Base-by-base conservation (phyloP, 306 rosid genomes). In the Vigna radiata region DNA sequence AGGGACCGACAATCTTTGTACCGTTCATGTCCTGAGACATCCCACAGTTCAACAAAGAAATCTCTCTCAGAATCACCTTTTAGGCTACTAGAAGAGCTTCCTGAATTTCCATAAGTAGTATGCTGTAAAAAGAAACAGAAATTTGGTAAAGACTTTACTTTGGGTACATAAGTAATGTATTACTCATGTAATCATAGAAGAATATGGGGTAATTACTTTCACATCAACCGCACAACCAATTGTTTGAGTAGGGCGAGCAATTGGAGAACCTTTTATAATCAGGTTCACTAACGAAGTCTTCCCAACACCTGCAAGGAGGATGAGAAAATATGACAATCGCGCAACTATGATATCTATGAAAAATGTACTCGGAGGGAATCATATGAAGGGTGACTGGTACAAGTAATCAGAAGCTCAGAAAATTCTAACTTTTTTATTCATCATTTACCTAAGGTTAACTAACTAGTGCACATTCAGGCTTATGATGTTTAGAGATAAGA, bases 41-140 rank as follows among this genome's bases (percentile, higher is more conserved):
- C 99, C 99, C 99, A 96, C 53, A 96, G 94, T 83, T 96, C 99
- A 71, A 96, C 86, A 39, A 96, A 96, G 80, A 96, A 92, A 75
- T 92, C 93, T 83, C 99, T 92, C 85, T 92, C 97, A 17, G 93
- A 75, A 58, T 92, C 98, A 70, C 97, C 93, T 65, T 86, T 87
- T 53, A 96, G 86, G 85, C 94, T 87, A 83, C 86, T 89, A 61
- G 99, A 96, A 78, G 99, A 91, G 87, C 98, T 92, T 67, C 94
- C 96, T 18, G 88, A 84, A 80, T 83, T 92, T 77, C 96, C 96
- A 78, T 88, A 88, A 55, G 92, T 85, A 55, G 82, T 88, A 76
- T 88, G 91, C 99, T 96, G 88, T 62, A 75, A 49, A 60, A 59
- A 71, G 54, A 84, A 56, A 82, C 37, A 48, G 21, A 65, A 7